Evolutionary conservation across 129 eudicot genomes (phyloP).

Genomic region (Lonicera japonica): DNA sequence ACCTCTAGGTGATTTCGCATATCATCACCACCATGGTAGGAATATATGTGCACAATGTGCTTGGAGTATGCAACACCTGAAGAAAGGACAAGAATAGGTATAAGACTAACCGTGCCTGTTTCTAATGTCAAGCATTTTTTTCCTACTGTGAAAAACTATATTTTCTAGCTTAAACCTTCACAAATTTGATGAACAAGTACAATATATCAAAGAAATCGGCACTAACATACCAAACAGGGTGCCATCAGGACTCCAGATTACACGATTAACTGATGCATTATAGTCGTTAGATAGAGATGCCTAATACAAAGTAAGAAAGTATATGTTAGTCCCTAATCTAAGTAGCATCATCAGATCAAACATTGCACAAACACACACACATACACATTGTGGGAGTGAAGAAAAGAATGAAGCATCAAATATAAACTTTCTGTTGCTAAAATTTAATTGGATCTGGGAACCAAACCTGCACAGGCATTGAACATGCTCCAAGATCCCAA

Average conservation of each 20-base stretch:
- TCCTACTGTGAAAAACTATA: neutral
- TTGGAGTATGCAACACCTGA: constrained; percentile 90
- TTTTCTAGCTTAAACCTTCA: neutral
- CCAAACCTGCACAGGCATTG: constrained; percentile 68
- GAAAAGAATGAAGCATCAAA: neutral
- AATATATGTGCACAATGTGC: constrained; percentile 66
- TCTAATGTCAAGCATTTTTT: neutral
- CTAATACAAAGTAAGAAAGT: constrained; percentile 26
- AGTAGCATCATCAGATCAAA: too few species aligned
- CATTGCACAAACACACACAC: too few species aligned
- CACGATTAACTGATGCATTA: constrained; percentile 67
- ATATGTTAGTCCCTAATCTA: neutral
- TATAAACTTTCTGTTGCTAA: neutral
- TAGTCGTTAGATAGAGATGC: constrained; percentile 59
- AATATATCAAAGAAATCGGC: neutral
- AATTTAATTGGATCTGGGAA: neutral
- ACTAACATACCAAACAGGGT: constrained; percentile 52
- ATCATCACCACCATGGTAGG: constrained; percentile 62
- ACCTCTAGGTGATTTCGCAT: constrained; percentile 82
- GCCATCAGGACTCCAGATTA: constrained; percentile 85
- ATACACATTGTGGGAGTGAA: too few species aligned
- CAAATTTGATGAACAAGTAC: neutral
- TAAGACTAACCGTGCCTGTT: too few species aligned
- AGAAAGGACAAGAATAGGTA: neutral
- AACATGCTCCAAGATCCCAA: constrained; percentile 57